Evolutionary conservation across 2,329 filamentous ascomycete genomes (phyloP).

Genomic region (Xylaria sp.): DNA sequence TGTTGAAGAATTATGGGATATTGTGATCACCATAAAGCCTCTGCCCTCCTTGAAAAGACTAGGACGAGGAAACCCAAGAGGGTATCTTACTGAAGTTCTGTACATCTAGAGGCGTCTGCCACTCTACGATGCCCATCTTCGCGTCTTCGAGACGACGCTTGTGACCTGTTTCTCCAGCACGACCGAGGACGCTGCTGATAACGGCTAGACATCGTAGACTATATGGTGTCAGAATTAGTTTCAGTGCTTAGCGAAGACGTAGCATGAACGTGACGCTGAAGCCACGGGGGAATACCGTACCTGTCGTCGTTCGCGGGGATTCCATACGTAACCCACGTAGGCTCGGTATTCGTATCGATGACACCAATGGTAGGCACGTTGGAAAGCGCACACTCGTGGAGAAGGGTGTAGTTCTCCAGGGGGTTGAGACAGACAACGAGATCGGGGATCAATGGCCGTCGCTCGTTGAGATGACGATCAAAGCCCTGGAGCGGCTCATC

Average conservation of each 20-base stretch:
- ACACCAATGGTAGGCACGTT: constrained; percentile 93
- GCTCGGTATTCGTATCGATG: constrained; percentile 91
- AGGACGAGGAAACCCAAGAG: too few relatives aligned
- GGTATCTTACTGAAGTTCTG: constrained; percentile 43
- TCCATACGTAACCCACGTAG: constrained; percentile 92
- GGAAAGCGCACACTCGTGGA: constrained; percentile 88
- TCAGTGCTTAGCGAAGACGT: neutral
- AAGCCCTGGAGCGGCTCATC: constrained; percentile 69
- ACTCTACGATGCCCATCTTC: constrained; percentile 65
- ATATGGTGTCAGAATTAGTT: constrained; percentile 9
- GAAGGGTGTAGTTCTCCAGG: constrained; percentile 84
- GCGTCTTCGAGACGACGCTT: constrained; percentile 68
- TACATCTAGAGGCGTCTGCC: constrained; percentile 57
- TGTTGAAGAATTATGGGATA: neutral
- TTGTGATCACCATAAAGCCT: neutral
- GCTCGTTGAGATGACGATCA: constrained; percentile 66
- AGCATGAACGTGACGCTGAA: neutral
- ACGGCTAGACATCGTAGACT: constrained; percentile 83
- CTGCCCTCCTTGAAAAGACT: neutral
- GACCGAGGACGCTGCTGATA: constrained; percentile 83
- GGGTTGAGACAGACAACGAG: constrained; percentile 93
- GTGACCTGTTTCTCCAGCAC: constrained; percentile 81
- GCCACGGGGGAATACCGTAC: constrained; percentile 50
- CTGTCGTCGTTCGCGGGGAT: constrained; percentile 98
- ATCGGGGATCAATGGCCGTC: constrained; percentile 78